phyloP scores from a whole-genome alignment of 805 yeast genomes.

The Maudiozyma serrabonitensis region DNA sequence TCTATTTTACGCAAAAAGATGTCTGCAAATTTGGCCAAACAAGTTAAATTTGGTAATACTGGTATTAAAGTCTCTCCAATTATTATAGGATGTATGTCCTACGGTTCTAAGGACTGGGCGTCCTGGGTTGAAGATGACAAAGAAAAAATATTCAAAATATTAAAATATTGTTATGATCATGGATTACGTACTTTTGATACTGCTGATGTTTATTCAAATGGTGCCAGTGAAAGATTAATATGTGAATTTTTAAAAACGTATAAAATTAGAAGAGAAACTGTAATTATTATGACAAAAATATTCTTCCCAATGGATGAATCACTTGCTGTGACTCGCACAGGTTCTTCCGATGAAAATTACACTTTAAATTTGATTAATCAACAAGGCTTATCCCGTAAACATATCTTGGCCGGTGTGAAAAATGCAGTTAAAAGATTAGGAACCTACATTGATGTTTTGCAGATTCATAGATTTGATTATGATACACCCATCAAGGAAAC shows the following conservation, averaged over 20 bases:
- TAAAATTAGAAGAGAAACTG: conserved; percentile 42
- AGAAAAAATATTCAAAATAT: conserved; percentile 33
- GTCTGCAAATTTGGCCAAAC: conserved; percentile 3
- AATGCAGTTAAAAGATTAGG: conserved; percentile 38
- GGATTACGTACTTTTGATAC: conserved; percentile 32
- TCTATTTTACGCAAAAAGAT: background rate
- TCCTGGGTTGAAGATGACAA: conserved; percentile 41
- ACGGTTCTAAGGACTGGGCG: conserved; percentile 37
- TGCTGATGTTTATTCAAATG: conserved; percentile 32
- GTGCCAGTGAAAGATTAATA: conserved; percentile 38
- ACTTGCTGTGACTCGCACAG: background rate
- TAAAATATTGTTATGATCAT: conserved; percentile 38
- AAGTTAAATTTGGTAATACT: conserved; percentile 32
- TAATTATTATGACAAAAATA: conserved; percentile 45
- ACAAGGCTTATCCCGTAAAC: conserved; percentile 37
- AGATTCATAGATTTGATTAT: conserved; percentile 44
- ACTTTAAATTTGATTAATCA: conserved; percentile 26
- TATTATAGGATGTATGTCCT: conserved; percentile 48
- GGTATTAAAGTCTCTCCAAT: conserved; percentile 42
- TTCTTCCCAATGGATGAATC: conserved; percentile 27
- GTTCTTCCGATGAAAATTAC: too few relatives aligned
- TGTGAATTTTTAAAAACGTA: conserved; percentile 46
- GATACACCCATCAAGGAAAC: conserved; percentile 39
- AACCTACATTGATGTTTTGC: conserved; percentile 40
- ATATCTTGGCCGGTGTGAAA: conserved; percentile 36